Conservation (phyloP, 1,139 yeast genomes). For the Meyerozyma elateridarum region DNA sequence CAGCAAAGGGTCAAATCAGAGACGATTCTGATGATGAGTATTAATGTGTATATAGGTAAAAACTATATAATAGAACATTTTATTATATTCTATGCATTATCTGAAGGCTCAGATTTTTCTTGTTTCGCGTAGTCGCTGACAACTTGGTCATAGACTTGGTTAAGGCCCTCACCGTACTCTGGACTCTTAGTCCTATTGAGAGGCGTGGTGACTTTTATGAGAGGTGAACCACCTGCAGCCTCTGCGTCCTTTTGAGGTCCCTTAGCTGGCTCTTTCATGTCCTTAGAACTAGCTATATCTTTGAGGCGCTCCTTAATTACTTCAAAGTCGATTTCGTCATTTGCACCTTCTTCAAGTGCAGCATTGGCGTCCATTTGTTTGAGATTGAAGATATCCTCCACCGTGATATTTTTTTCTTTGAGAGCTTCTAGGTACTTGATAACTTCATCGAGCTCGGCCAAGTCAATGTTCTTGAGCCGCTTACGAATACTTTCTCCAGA, state of each 20-base stretch:
- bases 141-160: constrained; percentile 49
- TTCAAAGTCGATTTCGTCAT: constrained; percentile 5
- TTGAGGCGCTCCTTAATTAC: constrained; percentile 3
- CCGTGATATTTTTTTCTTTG: constrained; percentile 46
- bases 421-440: constrained; percentile 46
- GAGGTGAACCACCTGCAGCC: not conserved
- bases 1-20: constrained; percentile 5
- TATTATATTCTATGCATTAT: too few relatives aligned
- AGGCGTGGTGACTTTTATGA: constrained; percentile 15
- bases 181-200: constrained; percentile 6
- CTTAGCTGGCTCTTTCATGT: constrained; percentile 9
- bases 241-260: not conserved
- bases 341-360: constrained; percentile 6
- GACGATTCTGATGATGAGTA: constrained; percentile 11
- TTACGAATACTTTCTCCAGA: constrained; percentile 54
- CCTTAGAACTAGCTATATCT: constrained; percentile 6
- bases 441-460: constrained; percentile 51
- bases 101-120: too few relatives aligned
- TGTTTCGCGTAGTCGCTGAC: constrained; percentile 34
- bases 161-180: constrained; percentile 26
- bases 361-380: constrained; percentile 8
- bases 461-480: constrained; percentile 38
- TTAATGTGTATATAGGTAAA: constrained; percentile 6
- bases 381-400: constrained; percentile 46
- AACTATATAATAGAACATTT: too few relatives aligned